Base-by-base conservation (phyloP, 2,329 filamentous ascomycete genomes). In the Claviceps sp. region DNA sequence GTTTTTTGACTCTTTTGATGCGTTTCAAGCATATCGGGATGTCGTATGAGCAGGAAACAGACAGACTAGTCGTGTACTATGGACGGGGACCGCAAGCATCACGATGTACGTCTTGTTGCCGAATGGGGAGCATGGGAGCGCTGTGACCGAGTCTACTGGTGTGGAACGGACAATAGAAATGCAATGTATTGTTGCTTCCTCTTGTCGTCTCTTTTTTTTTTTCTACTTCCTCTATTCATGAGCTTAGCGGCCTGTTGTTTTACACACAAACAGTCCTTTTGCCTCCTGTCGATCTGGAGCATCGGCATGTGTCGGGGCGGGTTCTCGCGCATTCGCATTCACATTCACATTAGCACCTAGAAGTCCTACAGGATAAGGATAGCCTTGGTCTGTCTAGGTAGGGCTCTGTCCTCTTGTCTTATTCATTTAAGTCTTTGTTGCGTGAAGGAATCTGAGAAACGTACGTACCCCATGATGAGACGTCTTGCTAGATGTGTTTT, bases 231-330 rank as follows among this genome's bases (percentile, higher is more conserved):
- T 45, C 43, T 45, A 34, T 11, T 34, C 30, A 34, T 14, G 16
- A 48, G 26, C 45, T 42, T 34, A 14, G 41, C 46, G 45, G 45
- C 46, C 39, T 52, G 34, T 37, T 43, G 40, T 14, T 45, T 34
- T 34, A 34, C 10, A 34, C 30, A 22, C 42, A 16, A 41, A 41
- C 26, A 39, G 8, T 46, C 19, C 16, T 46, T 45, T 5, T 47
- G 8, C 17, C 26, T 52, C 38, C 11, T 48, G 38, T 41, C 22
- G 47, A 49, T 39, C 19, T n/a, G 50, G 19, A 39, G 26, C 44
- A 37, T 48, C 42, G 34, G 45, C 50, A 51, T 56, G 56, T 58
- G 50, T 50, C 43, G 54, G 56, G 56, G 55, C 52, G 56, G 56
- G 40, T 17, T n/a, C 55, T 52, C 57, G 30, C 30, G 30, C 30